phyloP scores from a whole-genome alignment of 495 filamentous ascomycete species.

The Penicillium silybi region DNA sequence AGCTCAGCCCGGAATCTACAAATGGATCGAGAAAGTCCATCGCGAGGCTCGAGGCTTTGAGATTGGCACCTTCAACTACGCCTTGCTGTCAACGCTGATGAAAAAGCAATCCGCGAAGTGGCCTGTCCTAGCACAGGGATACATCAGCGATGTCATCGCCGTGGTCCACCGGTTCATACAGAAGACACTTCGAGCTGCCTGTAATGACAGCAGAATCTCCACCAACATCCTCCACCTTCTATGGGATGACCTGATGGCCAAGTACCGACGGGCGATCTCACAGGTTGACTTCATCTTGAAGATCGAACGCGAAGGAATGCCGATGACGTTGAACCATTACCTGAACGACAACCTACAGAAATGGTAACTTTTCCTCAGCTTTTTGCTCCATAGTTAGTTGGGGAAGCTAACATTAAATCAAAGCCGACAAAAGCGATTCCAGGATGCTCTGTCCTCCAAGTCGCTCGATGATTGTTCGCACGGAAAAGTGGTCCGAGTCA shows the following conservation, averaged over 20 bases:
- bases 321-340: conserved; percentile 51
- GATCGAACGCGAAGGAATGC: conserved; percentile 43
- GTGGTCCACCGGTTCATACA: conserved; percentile 47
- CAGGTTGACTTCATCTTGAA: conserved; percentile 45
- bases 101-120: conserved; percentile 55
- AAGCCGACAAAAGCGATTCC: conserved; percentile 8
- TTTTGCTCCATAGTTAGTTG: neutral
- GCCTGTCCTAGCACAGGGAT: conserved; percentile 40
- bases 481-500: conserved; percentile 17
- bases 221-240: conserved; percentile 37
- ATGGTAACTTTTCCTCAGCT: conserved; percentile 16
- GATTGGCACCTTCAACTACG: conserved; percentile 35
- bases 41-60: conserved; percentile 33
- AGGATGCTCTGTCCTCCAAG: neutral
- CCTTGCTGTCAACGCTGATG: conserved; percentile 44
- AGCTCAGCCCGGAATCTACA: conserved; percentile 15
- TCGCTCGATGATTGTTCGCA: too few relatives aligned
- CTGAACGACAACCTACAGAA: conserved; percentile 49
- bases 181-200: conserved; percentile 30
- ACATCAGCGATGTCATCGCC: conserved; percentile 44
- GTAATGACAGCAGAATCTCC: conserved; percentile 34
- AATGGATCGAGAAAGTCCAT: conserved; percentile 31
- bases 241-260: conserved; percentile 36
- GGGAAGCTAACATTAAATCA: conserved; percentile 4
- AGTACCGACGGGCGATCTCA: conserved; percentile 42